Evolutionary conservation across 495 filamentous ascomycete species (phyloP).

Genomic region (Penicillium cinerascens): DNA sequence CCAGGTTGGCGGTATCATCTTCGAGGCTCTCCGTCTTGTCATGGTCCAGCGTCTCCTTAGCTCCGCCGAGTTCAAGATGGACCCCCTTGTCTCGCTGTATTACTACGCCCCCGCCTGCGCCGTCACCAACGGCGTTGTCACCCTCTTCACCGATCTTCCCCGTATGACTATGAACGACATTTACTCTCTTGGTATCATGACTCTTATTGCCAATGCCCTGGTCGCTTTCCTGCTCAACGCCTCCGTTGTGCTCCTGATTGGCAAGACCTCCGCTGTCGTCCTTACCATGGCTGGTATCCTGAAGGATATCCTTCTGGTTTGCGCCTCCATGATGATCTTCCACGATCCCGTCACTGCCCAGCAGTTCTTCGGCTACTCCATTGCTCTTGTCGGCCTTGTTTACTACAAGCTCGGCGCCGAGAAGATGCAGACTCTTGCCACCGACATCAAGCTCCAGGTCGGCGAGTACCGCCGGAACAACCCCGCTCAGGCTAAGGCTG

Average conservation of each 20-base stretch:
- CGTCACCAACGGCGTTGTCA: conserved; percentile 71
- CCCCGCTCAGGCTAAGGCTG: conserved; percentile 64
- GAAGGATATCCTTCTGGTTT: conserved; percentile 91
- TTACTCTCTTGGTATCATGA: conserved; percentile 64
- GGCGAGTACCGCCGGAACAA: conserved; percentile 51
- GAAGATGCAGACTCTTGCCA: conserved; percentile 64
- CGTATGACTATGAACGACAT: conserved; percentile 65
- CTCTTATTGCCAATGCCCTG: conserved; percentile 70
- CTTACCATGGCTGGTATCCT: conserved; percentile 93
- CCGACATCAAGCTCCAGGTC: conserved; percentile 50
- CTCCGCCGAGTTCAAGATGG: conserved; percentile 91
- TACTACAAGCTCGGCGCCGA: conserved; percentile 92
- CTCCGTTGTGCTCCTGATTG: conserved; percentile 90
- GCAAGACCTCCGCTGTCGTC: conserved; percentile 89
- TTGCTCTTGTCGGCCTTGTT: conserved; percentile 80
- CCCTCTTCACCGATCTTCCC: conserved; percentile 70
- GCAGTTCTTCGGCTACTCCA: conserved; percentile 87
- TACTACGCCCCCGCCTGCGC: conserved; percentile 90
- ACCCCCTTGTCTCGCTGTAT: conserved; percentile 86
- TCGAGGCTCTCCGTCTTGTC: conserved; percentile 82
- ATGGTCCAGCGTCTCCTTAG: conserved; percentile 83
- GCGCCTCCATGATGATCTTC: conserved; percentile 84
- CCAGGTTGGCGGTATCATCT: conserved; percentile 73
- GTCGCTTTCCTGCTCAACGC: conserved; percentile 84
- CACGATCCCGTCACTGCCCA: conserved; percentile 70